These are phyloP conservation scores for Yamadazyma takamatsuzukensis DNA, from an alignment of 805 yeast genomes.

Conservation along the genomic window DNA sequence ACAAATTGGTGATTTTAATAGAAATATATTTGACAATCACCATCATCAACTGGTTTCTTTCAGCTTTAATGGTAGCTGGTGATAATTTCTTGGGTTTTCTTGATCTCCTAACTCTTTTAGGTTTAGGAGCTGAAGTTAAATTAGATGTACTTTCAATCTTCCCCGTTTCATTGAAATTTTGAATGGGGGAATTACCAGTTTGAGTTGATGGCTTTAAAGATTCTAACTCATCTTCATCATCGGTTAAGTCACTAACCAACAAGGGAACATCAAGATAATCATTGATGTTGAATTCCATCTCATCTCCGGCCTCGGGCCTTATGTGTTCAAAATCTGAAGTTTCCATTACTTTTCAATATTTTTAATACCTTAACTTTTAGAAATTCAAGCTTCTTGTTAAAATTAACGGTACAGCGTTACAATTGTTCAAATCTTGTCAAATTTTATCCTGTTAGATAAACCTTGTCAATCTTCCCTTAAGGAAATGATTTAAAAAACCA, in stretches of 20 bases:
- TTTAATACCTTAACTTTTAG: too few species aligned
- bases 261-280: slow-evolving; percentile 15
- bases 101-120: slow-evolving; percentile 3
- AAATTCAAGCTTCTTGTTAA: slow-evolving; percentile 1
- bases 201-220: too few species aligned
- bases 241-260: slow-evolving; percentile 11
- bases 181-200: too few species aligned
- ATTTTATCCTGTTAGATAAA: too few species aligned
- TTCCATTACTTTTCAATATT: too few species aligned
- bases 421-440: too few species aligned
- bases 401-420: too few species aligned
- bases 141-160: background rate
- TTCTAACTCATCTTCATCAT: slow-evolving; percentile 10
- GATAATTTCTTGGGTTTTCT: slow-evolving; percentile 7
- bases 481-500: too few species aligned
- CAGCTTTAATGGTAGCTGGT: slow-evolving; percentile 23
- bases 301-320: too few species aligned
- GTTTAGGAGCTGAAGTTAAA: slow-evolving; percentile 1
- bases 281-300: slow-evolving; percentile 13
- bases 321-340: too few species aligned
- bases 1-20: slow-evolving; percentile 40
- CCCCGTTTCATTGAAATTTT: too few species aligned
- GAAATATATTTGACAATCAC: slow-evolving; percentile 41
- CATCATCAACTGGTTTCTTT: slow-evolving; percentile 38
- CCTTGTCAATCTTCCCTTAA: too few species aligned